Conservation (phyloP, 2,329 filamentous ascomycete genomes). For the Beauveria sp. region DNA sequence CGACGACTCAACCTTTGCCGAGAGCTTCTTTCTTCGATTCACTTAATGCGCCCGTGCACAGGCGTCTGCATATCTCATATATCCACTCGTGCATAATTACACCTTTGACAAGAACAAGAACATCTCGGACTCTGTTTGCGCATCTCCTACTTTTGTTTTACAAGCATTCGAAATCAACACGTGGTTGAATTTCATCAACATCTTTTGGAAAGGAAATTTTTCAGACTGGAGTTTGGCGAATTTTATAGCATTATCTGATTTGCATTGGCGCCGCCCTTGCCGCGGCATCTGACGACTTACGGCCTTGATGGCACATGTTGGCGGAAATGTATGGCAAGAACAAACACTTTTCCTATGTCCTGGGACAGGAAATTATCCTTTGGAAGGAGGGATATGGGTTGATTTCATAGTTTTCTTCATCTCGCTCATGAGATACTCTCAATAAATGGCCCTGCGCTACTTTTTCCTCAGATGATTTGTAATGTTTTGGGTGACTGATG, state of each 20-base stretch:
- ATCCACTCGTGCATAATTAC: constrained; percentile 4
- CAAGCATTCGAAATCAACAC: constrained; percentile 8
- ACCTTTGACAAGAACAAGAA: constrained; percentile 1
- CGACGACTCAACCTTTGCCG: not conserved
- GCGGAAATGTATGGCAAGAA: not conserved
- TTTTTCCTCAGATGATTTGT: not conserved
- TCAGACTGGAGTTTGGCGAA: constrained; percentile 7
- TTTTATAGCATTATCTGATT: not conserved
- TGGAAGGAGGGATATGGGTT: not conserved
- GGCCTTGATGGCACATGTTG: constrained; percentile 2
- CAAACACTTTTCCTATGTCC: constrained; percentile 1
- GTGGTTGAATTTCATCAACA: constrained; percentile 3
- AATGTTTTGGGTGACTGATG: not conserved
- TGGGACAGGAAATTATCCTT: not conserved
- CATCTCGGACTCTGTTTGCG: not conserved
- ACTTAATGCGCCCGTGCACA: constrained; percentile 10
- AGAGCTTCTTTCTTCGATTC: not conserved
- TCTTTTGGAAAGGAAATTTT: constrained; percentile 4
- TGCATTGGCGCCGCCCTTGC: not conserved
- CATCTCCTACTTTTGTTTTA: not conserved
- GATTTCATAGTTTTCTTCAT: constrained; percentile 7
- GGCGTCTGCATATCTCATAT: constrained; percentile 8
- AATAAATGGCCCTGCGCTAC: not conserved
- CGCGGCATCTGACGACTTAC: not conserved
- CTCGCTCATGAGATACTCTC: not conserved